These are phyloP conservation scores for Telopea speciosissima DNA, from an alignment of 177 flowering plant species.

Conservation along the genomic window DNA sequence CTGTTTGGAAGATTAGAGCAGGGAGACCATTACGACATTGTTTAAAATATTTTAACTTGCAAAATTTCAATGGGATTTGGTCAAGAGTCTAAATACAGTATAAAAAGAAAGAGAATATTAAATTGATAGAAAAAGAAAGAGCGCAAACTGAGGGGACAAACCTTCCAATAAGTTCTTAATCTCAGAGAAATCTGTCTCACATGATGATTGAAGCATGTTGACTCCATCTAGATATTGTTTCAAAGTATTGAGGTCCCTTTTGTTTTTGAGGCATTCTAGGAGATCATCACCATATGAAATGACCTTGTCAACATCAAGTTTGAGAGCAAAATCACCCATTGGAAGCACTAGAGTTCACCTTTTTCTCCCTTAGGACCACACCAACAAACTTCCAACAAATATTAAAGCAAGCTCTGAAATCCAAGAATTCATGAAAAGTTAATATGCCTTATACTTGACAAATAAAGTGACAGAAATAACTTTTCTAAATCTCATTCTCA, in stretches of 20 bases:
- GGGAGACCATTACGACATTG: too few relatives aligned
- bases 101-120: neutral
- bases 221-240: conserved; percentile 28
- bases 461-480: too few relatives aligned
- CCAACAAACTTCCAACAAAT: neutral
- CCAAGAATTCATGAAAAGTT: too few relatives aligned
- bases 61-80: too few relatives aligned
- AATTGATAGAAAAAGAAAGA: neutral
- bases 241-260: conserved; percentile 32
- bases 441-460: too few relatives aligned
- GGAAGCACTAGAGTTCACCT: neutral
- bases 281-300: conserved; percentile 15
- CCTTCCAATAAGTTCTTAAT: conserved; percentile 35
- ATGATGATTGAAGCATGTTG: conserved; percentile 32
- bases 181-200: conserved; percentile 27
- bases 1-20: too few relatives aligned
- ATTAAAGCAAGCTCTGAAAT: neutral
- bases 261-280: conserved; percentile 31
- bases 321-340: conserved; percentile 26
- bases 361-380: neutral
- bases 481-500: too few relatives aligned
- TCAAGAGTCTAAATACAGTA: neutral
- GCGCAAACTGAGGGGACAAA: conserved; percentile 3
- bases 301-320: conserved; percentile 27
- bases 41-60: too few relatives aligned